Percentiles rank a stretch among this genome's conserved stretches.
Evolutionary conservation across 2,329 filamentous ascomycete species (phyloP).

Genomic region (Elsinoe arachidis): DNA sequence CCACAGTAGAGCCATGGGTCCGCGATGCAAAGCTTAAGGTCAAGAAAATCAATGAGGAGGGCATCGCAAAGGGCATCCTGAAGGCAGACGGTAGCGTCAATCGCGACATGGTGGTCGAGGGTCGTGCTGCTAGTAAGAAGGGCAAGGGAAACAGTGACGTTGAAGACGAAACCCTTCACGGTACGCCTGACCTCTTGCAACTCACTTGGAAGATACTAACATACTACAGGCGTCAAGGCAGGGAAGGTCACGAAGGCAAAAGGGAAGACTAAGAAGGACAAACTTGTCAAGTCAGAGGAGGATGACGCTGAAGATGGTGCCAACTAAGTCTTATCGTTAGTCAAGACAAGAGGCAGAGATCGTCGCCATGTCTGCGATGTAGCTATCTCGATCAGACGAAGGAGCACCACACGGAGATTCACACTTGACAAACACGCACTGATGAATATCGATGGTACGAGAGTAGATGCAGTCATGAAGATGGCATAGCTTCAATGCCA

Average conservation of each 20-base stretch:
- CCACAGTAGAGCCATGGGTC: not conserved
- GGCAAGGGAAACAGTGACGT: not conserved
- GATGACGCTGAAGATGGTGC: not conserved
- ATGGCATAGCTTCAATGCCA: no score
- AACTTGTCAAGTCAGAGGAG: not conserved
- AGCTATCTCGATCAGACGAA: not conserved
- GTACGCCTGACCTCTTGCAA: not conserved
- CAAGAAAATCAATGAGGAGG: not conserved
- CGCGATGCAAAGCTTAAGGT: not conserved
- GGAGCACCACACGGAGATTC: no score
- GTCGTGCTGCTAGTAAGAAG: not conserved
- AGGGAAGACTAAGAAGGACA: not conserved
- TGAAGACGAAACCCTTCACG: not conserved
- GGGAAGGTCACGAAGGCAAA: not conserved
- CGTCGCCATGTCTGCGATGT: no score
- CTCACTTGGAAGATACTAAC: not conserved
- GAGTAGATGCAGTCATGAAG: no score
- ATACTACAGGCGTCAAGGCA: not conserved
- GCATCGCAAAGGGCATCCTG: not conserved
- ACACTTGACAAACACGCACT: no score
- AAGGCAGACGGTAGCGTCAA: not conserved
- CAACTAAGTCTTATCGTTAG: not conserved
- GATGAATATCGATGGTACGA: no score
- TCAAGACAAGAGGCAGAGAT: not conserved
- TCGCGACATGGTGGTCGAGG: not conserved